Conservation (phyloP, 257 asterid genomes). For the Asclepias syriaca region DNA sequence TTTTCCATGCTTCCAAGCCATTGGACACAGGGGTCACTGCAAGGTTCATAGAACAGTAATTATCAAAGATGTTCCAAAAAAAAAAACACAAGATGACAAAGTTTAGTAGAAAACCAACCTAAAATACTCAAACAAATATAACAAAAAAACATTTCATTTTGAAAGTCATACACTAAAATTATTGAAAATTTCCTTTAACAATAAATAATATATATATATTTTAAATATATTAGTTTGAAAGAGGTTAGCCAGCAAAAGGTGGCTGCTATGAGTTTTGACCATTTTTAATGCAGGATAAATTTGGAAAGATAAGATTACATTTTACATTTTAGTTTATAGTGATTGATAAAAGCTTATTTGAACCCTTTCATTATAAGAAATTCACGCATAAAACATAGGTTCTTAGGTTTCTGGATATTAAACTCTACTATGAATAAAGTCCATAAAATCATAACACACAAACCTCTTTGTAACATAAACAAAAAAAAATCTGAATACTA, state of each 20-base stretch:
- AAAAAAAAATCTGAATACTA: background rate
- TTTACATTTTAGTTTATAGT: too few species aligned
- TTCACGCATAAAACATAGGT: background rate
- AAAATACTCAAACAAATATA: too few species aligned
- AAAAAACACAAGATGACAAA: background rate
- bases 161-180: too few species aligned
- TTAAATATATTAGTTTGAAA: too few species aligned
- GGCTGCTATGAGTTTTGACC: background rate
- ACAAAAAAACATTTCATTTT: too few species aligned
- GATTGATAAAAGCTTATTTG: background rate
- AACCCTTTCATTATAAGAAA: background rate
- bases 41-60: constrained; percentile 1
- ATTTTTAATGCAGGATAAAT: too few species aligned
- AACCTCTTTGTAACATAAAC: background rate
- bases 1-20: constrained; percentile 46
- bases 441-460: background rate
- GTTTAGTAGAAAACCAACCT: too few species aligned
- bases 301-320: too few species aligned
- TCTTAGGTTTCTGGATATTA: too few species aligned
- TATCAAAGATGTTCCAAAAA: background rate
- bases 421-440: background rate
- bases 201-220: too few species aligned
- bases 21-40: constrained; percentile 40
- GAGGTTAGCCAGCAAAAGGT: background rate
- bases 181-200: too few species aligned